These are phyloP conservation scores for Cardamine occulta DNA, from an alignment of 345 rosid species.

Conservation along the genomic window DNA sequence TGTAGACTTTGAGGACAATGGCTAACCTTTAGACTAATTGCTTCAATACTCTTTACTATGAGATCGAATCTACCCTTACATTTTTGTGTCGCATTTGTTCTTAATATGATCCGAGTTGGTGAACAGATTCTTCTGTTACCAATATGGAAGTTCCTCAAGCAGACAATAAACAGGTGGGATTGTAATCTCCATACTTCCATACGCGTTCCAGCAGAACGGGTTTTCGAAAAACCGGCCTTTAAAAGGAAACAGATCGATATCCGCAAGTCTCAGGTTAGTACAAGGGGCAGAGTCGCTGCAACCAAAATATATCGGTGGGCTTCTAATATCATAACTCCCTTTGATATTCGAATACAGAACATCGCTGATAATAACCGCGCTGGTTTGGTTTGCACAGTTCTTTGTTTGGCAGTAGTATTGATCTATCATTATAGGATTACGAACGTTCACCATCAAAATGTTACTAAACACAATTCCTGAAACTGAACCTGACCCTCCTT, in stretches of 20 bases:
- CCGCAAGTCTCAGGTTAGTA: conserved; percentile 63
- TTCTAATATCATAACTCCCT: conserved; percentile 72
- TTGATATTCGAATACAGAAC: conserved; percentile 63
- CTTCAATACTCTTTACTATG: conserved; percentile 9
- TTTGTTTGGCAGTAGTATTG: conserved; percentile 83
- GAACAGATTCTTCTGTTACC: conserved; percentile 28
- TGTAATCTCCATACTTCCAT: conserved; percentile 53
- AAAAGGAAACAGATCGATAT: conserved; percentile 68
- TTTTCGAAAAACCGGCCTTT: conserved; percentile 47
- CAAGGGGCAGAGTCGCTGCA: conserved; percentile 88
- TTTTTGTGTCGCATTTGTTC: neutral
- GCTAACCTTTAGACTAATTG: conserved; percentile 9
- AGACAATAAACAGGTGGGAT: conserved; percentile 63
- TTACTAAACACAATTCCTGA: conserved; percentile 64
- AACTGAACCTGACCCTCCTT: conserved; percentile 89
- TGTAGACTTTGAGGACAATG: neutral
- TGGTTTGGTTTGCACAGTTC: conserved; percentile 70
- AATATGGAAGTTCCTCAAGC: conserved; percentile 48
- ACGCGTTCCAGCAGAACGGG: conserved; percentile 90
- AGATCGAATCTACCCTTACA: conserved; percentile 15
- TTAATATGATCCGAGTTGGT: conserved; percentile 6
- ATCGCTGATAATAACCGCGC: conserved; percentile 65
- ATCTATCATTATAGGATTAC: conserved; percentile 83
- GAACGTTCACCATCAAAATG: conserved; percentile 74
- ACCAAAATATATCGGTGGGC: conserved; percentile 74